Conservation (phyloP, 129 eudicot species). For the Apium graveolens region DNA sequence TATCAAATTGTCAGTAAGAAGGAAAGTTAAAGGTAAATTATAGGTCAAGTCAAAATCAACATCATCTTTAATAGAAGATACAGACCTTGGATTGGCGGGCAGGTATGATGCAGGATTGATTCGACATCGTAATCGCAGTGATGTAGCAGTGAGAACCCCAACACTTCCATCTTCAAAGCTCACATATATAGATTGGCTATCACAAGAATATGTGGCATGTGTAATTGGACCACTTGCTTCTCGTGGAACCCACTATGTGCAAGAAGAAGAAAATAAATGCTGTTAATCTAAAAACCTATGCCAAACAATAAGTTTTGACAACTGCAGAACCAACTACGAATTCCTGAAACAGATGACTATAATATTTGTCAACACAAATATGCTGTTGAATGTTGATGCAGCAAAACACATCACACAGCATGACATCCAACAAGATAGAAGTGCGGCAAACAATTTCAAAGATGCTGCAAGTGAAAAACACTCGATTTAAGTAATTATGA, state of each 20-base stretch:
- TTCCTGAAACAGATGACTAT: neutral
- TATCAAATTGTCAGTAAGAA: conserved; percentile 1
- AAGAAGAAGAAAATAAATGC: neutral
- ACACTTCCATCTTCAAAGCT: conserved; percentile 78
- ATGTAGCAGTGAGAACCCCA: conserved; percentile 61
- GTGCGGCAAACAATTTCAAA: neutral
- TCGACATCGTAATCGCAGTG: conserved; percentile 65
- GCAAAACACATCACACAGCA: neutral
- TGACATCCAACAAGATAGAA: neutral
- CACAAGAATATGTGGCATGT: conserved; percentile 80
- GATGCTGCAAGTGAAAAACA: neutral
- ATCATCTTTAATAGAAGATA: neutral
- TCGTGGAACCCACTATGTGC: conserved; percentile 65
- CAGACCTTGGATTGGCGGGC: conserved; percentile 61
- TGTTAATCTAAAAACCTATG: neutral
- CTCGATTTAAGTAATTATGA: neutral
- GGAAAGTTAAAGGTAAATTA: too few species aligned
- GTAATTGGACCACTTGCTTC: conserved; percentile 78
- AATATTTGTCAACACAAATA: neutral
- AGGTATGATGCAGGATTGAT: conserved; percentile 54
- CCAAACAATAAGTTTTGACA: neutral
- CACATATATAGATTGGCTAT: conserved; percentile 65
- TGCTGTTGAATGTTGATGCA: neutral
- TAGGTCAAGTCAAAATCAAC: neutral
- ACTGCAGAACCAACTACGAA: neutral